Evolutionary conservation across 1,139 yeast species (phyloP), one percentile per base, ranked within the genome.

Genomic region (Yarrowia galli): DNA sequence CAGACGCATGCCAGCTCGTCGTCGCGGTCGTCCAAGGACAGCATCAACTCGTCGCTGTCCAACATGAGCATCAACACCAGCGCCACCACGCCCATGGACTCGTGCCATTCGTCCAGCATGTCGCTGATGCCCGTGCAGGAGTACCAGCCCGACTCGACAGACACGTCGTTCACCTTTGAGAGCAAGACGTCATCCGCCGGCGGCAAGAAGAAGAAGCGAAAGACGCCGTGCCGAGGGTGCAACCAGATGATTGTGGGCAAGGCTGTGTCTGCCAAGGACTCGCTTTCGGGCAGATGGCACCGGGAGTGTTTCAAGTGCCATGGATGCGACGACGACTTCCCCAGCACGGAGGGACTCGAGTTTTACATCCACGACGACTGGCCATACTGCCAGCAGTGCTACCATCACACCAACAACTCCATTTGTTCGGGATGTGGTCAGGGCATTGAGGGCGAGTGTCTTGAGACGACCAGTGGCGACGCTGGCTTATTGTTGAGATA

Each of bases 281-380:
- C 89, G 25, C 80, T 95, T 53, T 85, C 93, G 0, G 99, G 99
- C 0, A 96, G 92, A 77, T 93, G 98, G 98, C 99, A 95, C 76
- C 83, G 96, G 66, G 79, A 82, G 18, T 95, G 99, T 76, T 93
- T 95, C 80, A 79, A 81, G 23, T 95, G 99, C 79, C 78, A 83
- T 25, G 76, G 80, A n/a, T 92, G 97, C 79, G 78, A 78, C 7
- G 75, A 83, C 1, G 69, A 70, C 38, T 75, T 77, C 38, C 74
- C 73, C 23, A 65, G 71, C 51, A 70, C 67, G 38, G 64, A 38
- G 7, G 70, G 68, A 25, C 85, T 86, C 18, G 90, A 89, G 68
- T 92, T 97, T 75, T 93, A 92, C 77, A 97, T 91, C 3, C 82
- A 86, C 58, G 82, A 87, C 60, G 97, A 95, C 77, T 76, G 81